Base-by-base conservation (phyloP, 208 protist species). In the Vickermania ingenoplastis region DNA sequence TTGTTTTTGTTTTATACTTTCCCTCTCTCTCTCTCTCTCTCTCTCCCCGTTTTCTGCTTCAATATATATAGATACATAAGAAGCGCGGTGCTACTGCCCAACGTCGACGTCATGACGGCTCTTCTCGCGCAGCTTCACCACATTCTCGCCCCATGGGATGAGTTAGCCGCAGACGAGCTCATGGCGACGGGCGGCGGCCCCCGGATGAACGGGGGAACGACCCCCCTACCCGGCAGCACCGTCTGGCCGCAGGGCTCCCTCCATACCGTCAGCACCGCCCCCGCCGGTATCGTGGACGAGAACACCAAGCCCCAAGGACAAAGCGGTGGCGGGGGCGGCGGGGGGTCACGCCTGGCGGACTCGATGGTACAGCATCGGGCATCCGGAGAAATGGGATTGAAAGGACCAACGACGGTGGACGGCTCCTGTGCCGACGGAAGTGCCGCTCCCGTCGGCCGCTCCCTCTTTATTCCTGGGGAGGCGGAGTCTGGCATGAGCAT, bases 121-220 rank as follows among this genome's bases (percentile, higher is more conserved):
- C 51, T 88, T 29, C 59, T 80, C 24, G 27, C 69, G 28, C 81
- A 88, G 51, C 54, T 88, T 17, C 63, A 77, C 29, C 77, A 84
- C 66, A 67, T 88, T 11, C 69, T 88, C 14, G 65, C 61, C 13
- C 59, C 75, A 23, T 88, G 81, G 81, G 77, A 84, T 31, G 41
- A 45, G 11, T 45, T 45, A 17, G 36, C 36, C 36, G 36, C 36
- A 45, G 26, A 21, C 23, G 17, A 26, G 63, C 50, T 11, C 51
- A 57, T 14, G 36, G 28, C n/a, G 66, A 55, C 17, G 21, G 24
- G 17, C 27, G 0, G n/a, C 5, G 41, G 30, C n/a, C 21, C 21
- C 41, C 57, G 36, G 41, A 23, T 48, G 24, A 11, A 45, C 11
- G 36, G 36, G 36, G 17, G 36, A 45, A 7, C 11, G 36, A 45